Evolutionary conservation across 106 monocot species (phyloP).

Genomic region (Dioscorea alata): DNA sequence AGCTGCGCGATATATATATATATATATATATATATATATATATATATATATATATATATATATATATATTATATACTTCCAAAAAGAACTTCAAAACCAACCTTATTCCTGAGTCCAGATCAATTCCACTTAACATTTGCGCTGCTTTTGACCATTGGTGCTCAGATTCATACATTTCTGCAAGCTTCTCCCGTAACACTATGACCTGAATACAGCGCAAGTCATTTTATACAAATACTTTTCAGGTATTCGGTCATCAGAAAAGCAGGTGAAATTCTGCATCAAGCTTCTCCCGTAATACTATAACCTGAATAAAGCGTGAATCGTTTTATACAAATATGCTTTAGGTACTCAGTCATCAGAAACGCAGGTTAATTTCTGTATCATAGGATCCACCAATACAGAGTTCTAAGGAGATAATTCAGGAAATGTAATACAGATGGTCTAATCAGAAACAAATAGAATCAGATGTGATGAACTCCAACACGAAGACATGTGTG

Average conservation of each 20-base stretch:
- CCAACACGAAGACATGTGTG: neutral
- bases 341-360: neutral
- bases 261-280: neutral
- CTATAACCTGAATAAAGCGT: slow-evolving; percentile 42
- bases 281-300: slow-evolving; percentile 84
- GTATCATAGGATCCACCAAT: neutral
- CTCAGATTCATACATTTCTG: slow-evolving; percentile 96
- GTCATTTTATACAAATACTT: neutral
- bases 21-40: too few species aligned
- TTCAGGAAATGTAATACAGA: neutral
- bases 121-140: slow-evolving; percentile 96
- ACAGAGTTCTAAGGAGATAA: neutral
- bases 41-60: too few species aligned
- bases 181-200: slow-evolving; percentile 92
- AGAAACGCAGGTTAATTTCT: neutral
- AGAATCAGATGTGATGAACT: neutral
- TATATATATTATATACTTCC: too few species aligned
- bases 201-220: slow-evolving; percentile 37
- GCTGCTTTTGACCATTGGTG: slow-evolving; percentile 98
- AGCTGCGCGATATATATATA: neutral
- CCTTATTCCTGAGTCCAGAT: slow-evolving; percentile 96
- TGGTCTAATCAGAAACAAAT: too few species aligned
- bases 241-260: neutral
- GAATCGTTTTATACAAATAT: neutral
- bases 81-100: slow-evolving; percentile 11